Evolutionary conservation across 352 stramenopile species (phyloP), one percentile per base, ranked within the genome.

Genomic region (Pythium phragmiticola): DNA sequence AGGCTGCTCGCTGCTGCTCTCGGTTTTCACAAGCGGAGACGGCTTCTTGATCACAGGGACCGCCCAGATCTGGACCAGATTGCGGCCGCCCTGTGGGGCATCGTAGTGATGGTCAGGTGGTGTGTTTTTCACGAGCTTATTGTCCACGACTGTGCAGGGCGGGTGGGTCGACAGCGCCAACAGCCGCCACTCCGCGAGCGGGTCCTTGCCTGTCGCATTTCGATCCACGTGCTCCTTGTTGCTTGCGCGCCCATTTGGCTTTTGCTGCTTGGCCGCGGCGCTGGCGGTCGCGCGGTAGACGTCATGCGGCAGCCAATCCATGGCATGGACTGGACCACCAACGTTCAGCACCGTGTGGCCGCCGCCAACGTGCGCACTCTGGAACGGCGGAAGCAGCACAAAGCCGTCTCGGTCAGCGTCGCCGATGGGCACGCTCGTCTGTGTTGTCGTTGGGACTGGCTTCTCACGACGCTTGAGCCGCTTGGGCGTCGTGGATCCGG

Each of bases 51-150:
- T 37, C 46, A 86, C 74, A 5, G 84, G 84, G 11, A 94, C 62
- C 2, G 81, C 82, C 84, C 84, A 94, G 56, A 94, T 89, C 69
- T 94, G 84, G 19, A 94, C 74, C 36, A 94, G 72, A 58, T 75
- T 78, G 7, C 70, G 82, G 8, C 62, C 70, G 39, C 65, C 72
- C 46, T 88, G 72, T 1, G 80, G 78, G 3, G 70, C 63, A 45
- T 87, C 81, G 58, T 89, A 94, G 67, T 92, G 87, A 68, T 94
- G 84, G 41, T 94, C 82, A 7, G 84, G 84, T 0, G 84, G 79
- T 37, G 80, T 89, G 1, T 68, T 48, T 65, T 87, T 88, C 21
- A 89, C 77, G 37, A 94, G 60, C 61, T 80, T 70, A 4, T 69
- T 78, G 34, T 89, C 75, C 21, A 74, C 60, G 14, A 91, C 77